A percentile compares a stretch with the other conserved stretches of the same genome.
Conservation (phyloP, 345 rosid species). For the Corymbia maculata region DNA sequence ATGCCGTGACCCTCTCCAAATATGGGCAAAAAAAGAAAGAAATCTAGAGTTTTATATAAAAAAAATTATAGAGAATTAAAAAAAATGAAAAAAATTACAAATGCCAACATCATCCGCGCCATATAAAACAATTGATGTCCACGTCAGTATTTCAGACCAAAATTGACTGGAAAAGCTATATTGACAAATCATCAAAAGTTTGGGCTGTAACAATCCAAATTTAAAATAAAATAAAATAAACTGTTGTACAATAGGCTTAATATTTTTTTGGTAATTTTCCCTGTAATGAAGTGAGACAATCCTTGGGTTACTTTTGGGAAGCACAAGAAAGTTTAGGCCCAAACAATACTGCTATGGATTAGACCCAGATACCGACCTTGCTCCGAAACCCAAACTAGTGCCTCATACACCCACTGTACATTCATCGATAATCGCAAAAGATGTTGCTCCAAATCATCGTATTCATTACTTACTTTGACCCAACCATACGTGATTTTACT, state of each 20-base stretch:
- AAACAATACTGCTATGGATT: not conserved
- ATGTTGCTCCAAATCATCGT: not conserved
- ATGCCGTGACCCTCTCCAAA: not conserved
- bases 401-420: not conserved
- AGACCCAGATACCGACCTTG: not conserved
- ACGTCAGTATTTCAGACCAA: not conserved
- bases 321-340: not conserved
- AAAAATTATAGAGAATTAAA: not conserved
- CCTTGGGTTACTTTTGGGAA: not conserved
- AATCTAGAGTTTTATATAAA: no score
- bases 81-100: not conserved
- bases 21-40: not conserved
- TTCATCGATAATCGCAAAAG: not conserved
- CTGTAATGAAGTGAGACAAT: not conserved
- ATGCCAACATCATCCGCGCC: rapidly evolving
- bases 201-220: not conserved
- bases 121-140: not conserved
- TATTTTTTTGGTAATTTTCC: not conserved
- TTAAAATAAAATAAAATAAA: not conserved
- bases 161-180: not conserved
- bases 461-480: not conserved
- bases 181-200: not conserved
- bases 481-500: not conserved
- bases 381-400: not conserved
- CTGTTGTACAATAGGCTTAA: not conserved